Conservation (phyloP, 352 stramenopile species). For the Phytophthora parvispora region DNA sequence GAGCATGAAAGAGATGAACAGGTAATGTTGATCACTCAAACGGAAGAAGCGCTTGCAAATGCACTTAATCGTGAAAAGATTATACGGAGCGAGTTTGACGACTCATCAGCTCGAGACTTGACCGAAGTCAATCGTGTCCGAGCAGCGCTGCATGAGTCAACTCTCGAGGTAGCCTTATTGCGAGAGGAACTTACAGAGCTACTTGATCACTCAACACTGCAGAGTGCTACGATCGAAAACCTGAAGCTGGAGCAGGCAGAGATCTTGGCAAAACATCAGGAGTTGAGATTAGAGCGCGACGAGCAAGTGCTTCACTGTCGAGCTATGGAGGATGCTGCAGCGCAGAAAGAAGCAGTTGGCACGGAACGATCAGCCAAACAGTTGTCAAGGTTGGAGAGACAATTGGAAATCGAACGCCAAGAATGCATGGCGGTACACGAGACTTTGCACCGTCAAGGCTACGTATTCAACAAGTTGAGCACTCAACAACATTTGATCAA, state of each 20-base stretch:
- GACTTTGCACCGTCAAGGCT: conserved; percentile 17
- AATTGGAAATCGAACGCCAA: conserved; percentile 18
- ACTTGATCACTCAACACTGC: conserved; percentile 27
- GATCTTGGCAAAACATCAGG: neutral
- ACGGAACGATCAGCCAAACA: neutral
- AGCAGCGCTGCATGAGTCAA: conserved; percentile 27
- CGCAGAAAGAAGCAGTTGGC: conserved; percentile 3
- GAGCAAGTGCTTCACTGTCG: conserved; percentile 5
- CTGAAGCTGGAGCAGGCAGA: conserved; percentile 18
- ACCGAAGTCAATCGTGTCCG: conserved; percentile 30
- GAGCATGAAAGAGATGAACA: conserved; percentile 12
- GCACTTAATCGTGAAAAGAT: conserved; percentile 13
- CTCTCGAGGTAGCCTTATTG: conserved; percentile 23
- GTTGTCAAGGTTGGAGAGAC: conserved; percentile 8
- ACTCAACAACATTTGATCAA: conserved; percentile 20
- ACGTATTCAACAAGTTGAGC: conserved; percentile 19
- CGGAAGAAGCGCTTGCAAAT: conserved; percentile 25
- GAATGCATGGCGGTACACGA: conserved; percentile 19
- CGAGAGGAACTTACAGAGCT: conserved; percentile 33
- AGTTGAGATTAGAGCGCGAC: conserved; percentile 20
- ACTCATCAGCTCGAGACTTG: neutral
- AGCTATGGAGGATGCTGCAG: neutral
- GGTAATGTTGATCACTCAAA: conserved; percentile 16
- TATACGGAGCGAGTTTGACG: conserved; percentile 14
- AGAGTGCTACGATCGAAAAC: conserved; percentile 25